Percentiles rank a stretch among this genome's conserved stretches.
These are phyloP conservation scores for Calonectria pseudoturangicola DNA, from an alignment of 2,329 filamentous ascomycete species.

Conservation along the genomic window DNA sequence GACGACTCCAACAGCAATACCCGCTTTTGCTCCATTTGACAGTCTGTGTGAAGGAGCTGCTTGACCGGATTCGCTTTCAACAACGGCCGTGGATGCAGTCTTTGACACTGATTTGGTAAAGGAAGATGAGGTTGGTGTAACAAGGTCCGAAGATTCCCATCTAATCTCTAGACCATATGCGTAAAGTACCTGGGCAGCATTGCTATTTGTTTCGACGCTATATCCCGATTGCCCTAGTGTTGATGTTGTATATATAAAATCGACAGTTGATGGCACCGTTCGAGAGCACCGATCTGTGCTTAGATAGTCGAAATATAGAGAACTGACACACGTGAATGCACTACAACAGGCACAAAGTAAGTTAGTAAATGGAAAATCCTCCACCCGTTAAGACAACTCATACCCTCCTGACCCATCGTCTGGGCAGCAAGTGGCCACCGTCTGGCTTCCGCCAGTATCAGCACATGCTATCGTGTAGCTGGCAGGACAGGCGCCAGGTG, in stretches of 20 bases:
- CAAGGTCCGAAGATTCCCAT: constrained; percentile 17
- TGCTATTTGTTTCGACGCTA: neutral
- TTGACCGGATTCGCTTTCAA: neutral
- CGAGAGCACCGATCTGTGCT: constrained; percentile 12
- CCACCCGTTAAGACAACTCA: no score
- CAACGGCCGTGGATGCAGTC: neutral
- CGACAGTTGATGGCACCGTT: constrained; percentile 4
- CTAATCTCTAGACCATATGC: constrained; percentile 12
- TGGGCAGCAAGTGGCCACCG: constrained; percentile 16
- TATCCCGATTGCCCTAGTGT: constrained; percentile 1
- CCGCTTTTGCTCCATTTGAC: constrained; percentile 4
- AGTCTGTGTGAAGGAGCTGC: neutral
- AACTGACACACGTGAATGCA: constrained; percentile 2
- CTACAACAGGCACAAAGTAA: neutral
- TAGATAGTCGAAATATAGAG: constrained; percentile 9
- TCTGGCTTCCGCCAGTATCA: neutral
- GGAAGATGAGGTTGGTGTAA: neutral
- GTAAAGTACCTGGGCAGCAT: constrained; percentile 14
- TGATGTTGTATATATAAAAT: constrained; percentile 13
- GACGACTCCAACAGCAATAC: constrained; percentile 3
- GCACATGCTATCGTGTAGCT: constrained; percentile 27
- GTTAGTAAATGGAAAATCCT: neutral
- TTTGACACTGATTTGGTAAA: neutral
- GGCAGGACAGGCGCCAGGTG: constrained; percentile 1
- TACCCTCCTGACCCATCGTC: constrained; percentile 27